Conservation (phyloP, 2,329 filamentous ascomycete species). For the Tolypocladium capitatum region DNA sequence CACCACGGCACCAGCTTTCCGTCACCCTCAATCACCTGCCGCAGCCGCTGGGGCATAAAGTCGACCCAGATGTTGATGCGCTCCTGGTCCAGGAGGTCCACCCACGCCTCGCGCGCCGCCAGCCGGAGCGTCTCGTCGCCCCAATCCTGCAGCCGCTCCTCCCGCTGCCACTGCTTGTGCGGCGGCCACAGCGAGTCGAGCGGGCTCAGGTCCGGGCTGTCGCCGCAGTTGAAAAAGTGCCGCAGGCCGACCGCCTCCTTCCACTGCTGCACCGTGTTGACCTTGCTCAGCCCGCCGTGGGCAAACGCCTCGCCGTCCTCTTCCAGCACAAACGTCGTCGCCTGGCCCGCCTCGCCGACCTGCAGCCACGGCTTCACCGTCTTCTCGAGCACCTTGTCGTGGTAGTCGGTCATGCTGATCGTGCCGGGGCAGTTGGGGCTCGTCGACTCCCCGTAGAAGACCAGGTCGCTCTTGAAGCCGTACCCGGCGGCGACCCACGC, state of each 20-base stretch:
- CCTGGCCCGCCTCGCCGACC: background rate
- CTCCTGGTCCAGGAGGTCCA: constrained; percentile 15
- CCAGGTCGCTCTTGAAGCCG: constrained; percentile 22
- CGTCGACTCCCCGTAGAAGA: constrained; percentile 24
- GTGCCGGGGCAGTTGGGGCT: constrained; percentile 17
- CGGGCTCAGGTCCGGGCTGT: constrained; percentile 23
- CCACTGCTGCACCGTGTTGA: constrained; percentile 22
- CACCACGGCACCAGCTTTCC: constrained; percentile 21
- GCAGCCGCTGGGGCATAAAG: constrained; percentile 21
- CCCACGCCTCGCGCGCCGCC: constrained; percentile 18
- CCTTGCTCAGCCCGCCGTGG: constrained; percentile 21
- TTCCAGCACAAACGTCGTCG: constrained; percentile 18
- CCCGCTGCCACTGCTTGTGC: constrained; percentile 19
- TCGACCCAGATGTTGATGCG: constrained; percentile 23
- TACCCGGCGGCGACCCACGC: constrained; percentile 22
- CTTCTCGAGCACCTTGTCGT: constrained; percentile 19
- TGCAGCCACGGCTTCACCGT: constrained; percentile 20
- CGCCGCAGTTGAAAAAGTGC: constrained; percentile 21
- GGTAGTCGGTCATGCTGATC: constrained; percentile 22
- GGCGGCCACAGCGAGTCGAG: constrained; percentile 22
- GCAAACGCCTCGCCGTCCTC: constrained; percentile 23
- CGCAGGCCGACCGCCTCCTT: constrained; percentile 19
- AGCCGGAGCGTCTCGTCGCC: constrained; percentile 18
- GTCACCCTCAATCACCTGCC: constrained; percentile 17
- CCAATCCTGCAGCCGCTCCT: constrained; percentile 15